A percentile compares a stretch with the other conserved stretches of the same genome.
Evolutionary conservation across 805 yeast genomes (phyloP).

Genomic region (Lipomyces spencermartinsiae): DNA sequence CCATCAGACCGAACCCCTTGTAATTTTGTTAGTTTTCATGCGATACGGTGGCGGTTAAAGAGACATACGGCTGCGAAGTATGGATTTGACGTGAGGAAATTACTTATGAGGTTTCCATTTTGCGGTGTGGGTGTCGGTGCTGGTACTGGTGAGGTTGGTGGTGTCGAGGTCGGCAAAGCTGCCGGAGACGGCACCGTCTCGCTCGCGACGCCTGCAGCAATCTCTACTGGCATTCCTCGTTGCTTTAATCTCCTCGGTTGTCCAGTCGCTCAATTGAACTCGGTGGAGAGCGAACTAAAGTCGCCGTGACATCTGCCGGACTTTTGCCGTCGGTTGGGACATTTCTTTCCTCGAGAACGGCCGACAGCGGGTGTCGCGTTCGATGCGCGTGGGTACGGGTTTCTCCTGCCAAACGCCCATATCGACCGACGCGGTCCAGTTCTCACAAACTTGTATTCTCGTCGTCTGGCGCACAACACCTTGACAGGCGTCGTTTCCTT

Average conservation of each 20-base stretch:
- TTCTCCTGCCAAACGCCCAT: not conserved
- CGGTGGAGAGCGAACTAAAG: not conserved
- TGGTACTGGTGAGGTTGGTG: not conserved
- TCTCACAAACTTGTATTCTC: too few species aligned
- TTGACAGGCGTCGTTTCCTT: not conserved
- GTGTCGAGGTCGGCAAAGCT: not conserved
- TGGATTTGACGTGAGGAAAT: slow-evolving; percentile 70
- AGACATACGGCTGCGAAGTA: slow-evolving; percentile 77
- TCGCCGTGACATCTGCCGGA: not conserved
- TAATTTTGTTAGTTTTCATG: slow-evolving; percentile 1
- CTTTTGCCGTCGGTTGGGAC: not conserved
- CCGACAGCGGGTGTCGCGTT: not conserved
- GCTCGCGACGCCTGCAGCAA: slow-evolving; percentile 5
- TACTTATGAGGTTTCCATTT: not conserved
- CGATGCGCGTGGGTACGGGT: not conserved
- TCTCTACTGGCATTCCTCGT: not conserved
- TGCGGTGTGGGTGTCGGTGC: not conserved
- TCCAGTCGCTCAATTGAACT: not conserved
- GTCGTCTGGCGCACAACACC: too few species aligned
- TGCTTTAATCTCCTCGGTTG: not conserved
- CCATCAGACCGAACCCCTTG: slow-evolving; percentile 94
- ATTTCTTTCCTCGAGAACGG: not conserved
- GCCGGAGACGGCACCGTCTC: slow-evolving; percentile 9
- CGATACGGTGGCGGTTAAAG: not conserved
- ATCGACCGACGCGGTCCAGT: too few species aligned